A percentile compares a stretch with the other conserved stretches of the same genome.
phyloP scores from a whole-genome alignment of 495 filamentous ascomycete species.

The Hypoxylon subgilvum region DNA sequence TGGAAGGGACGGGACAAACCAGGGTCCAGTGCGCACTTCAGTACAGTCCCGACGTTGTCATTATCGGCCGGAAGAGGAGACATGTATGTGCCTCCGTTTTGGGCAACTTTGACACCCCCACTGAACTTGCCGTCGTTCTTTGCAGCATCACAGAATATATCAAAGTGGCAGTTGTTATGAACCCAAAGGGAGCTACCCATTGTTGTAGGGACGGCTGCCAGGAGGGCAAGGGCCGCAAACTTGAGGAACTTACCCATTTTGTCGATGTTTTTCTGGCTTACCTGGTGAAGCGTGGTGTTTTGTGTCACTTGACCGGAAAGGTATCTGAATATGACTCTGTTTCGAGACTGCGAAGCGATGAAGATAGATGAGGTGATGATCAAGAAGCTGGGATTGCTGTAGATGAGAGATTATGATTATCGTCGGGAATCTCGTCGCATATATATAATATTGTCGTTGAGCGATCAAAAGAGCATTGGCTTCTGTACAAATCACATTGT shows the following conservation, averaged over 20 bases:
- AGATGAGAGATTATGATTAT: too few relatives aligned
- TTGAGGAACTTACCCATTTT: slow-evolving; percentile 1
- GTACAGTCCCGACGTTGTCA: slow-evolving; percentile 27
- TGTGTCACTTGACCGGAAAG: too few relatives aligned
- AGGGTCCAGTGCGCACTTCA: slow-evolving; percentile 17
- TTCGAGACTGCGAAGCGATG: too few relatives aligned
- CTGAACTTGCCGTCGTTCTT: slow-evolving; percentile 32
- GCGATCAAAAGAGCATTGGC: too few relatives aligned
- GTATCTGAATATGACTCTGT: too few relatives aligned
- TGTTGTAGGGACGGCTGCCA: not conserved
- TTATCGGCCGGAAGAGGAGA: slow-evolving; percentile 22
- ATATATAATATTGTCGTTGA: too few relatives aligned
- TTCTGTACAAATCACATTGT: too few relatives aligned
- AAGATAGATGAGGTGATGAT: too few relatives aligned
- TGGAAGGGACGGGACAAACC: slow-evolving; percentile 14
- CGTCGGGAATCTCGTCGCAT: too few relatives aligned
- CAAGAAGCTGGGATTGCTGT: too few relatives aligned
- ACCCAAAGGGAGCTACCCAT: slow-evolving; percentile 11
- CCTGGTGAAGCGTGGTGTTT: too few relatives aligned
- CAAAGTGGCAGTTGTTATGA: slow-evolving; percentile 25
- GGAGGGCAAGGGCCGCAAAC: not conserved
- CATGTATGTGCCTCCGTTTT: not conserved
- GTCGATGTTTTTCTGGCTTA: not conserved
- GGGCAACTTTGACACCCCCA: not conserved
- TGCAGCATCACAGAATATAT: slow-evolving; percentile 20